Evolutionary conservation across 768 basidiomycete species (phyloP).

Genomic region (Trametes gibbosa): DNA sequence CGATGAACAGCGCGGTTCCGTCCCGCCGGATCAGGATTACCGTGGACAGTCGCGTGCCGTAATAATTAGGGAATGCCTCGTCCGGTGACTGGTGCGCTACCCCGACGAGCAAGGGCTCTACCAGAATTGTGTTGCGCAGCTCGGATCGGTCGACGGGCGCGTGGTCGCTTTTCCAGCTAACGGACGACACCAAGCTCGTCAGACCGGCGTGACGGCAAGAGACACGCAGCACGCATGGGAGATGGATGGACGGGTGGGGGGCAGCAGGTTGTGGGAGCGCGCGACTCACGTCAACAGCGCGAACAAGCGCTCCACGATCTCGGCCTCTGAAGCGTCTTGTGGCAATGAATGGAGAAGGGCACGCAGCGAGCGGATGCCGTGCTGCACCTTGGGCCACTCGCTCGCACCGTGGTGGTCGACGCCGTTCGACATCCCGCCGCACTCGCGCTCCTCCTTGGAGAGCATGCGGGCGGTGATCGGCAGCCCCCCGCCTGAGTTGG

Average conservation of each 20-base stretch:
- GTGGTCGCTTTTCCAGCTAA: constrained; percentile 22
- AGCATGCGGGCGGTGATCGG: constrained; percentile 52
- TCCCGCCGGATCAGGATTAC: constrained; percentile 62
- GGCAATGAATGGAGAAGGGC: constrained; percentile 39
- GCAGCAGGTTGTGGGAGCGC: constrained; percentile 9
- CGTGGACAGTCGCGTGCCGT: constrained; percentile 74
- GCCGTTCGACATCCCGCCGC: constrained; percentile 73
- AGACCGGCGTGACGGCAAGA: not conserved
- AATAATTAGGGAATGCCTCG: constrained; percentile 28
- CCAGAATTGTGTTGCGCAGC: constrained; percentile 61
- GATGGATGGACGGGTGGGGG: not conserved
- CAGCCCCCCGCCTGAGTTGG: constrained; percentile 73
- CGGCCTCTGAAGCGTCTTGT: constrained; percentile 43
- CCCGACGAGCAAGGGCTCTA: constrained; percentile 46
- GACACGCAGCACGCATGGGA: not conserved
- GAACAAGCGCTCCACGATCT: constrained; percentile 59
- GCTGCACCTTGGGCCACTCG: constrained; percentile 73
- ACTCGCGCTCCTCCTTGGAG: constrained; percentile 43
- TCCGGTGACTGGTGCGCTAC: not conserved
- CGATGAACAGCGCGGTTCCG: constrained; percentile 63
- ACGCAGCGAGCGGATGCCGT: constrained; percentile 50
- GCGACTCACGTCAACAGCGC: constrained; percentile 63
- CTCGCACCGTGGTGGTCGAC: constrained; percentile 59
- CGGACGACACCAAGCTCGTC: not conserved
- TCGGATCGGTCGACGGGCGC: constrained; percentile 49